Percentiles rank a stretch among this genome's conserved stretches.
These are phyloP conservation scores for Hortaea werneckii DNA, from an alignment of 2,329 filamentous ascomycete genomes.

Conservation along the genomic window DNA sequence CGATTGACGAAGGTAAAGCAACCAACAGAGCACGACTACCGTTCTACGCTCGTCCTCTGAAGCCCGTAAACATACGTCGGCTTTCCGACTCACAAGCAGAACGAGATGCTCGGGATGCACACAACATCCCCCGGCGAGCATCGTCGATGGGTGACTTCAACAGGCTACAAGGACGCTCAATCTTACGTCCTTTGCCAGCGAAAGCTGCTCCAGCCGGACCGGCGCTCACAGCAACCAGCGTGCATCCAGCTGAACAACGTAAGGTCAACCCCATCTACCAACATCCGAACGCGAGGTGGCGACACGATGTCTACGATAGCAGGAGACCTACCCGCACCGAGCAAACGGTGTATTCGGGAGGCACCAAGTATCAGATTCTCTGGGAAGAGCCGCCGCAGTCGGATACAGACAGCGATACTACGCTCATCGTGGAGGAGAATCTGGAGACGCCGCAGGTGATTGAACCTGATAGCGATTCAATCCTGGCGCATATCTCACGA, in stretches of 20 bases:
- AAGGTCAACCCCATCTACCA: slow-evolving; percentile 12
- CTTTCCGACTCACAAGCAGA: not conserved
- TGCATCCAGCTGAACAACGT: slow-evolving; percentile 10
- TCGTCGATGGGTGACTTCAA: slow-evolving; percentile 6
- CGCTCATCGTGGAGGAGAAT: not conserved
- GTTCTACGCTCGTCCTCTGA: not conserved
- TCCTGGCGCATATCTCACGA: not conserved
- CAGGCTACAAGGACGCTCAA: not conserved
- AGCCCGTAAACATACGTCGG: not conserved
- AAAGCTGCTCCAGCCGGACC: slow-evolving; percentile 6
- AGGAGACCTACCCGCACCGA: slow-evolving; percentile 9
- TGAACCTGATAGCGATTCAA: not conserved
- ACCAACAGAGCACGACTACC: no score
- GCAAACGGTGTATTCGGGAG: slow-evolving; percentile 14
- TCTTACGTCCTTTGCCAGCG: slow-evolving; percentile 1
- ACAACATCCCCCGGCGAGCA: not conserved
- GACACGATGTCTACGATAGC: not conserved
- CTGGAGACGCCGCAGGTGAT: not conserved
- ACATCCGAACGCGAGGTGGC: slow-evolving; percentile 4
- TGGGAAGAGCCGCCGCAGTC: slow-evolving; percentile 15
- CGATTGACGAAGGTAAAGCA: no score
- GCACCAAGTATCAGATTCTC: slow-evolving; percentile 15
- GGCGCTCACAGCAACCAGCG: slow-evolving; percentile 13
- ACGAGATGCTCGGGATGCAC: not conserved
- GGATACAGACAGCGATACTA: slow-evolving; percentile 7